A percentile compares a stretch with the other conserved stretches of the same genome.
Evolutionary conservation across 345 rosid species (phyloP).

Genomic region (Euphorbia peplus): DNA sequence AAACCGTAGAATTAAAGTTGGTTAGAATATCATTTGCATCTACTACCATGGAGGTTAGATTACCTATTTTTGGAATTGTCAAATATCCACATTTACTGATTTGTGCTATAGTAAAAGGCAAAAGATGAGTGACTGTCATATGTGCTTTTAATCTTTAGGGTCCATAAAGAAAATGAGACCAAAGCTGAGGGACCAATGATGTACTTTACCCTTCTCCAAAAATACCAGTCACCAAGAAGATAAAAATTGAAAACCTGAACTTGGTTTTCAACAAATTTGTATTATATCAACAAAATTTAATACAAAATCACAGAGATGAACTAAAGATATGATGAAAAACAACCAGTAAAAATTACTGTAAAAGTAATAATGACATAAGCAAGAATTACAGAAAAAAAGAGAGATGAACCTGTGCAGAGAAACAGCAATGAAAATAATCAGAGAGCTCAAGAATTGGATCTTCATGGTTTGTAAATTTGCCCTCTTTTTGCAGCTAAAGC

Average conservation of each 20-base stretch:
- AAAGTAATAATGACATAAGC: neutral
- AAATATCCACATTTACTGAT: too few relatives aligned
- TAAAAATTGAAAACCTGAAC: neutral
- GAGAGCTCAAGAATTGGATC: constrained; percentile 14
- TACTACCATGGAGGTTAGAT: too few relatives aligned
- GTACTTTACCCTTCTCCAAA: neutral
- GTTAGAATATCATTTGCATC: too few relatives aligned
- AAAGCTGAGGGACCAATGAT: too few relatives aligned
- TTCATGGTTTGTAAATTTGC: too few relatives aligned
- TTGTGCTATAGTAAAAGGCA: too few relatives aligned
- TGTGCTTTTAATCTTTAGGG: too few relatives aligned
- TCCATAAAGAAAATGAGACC: too few relatives aligned
- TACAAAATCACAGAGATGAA: neutral
- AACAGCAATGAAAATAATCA: constrained; percentile 29
- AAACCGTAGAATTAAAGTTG: too few relatives aligned
- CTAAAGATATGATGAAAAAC: neutral
- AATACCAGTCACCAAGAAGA: neutral
- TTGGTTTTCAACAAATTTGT: neutral
- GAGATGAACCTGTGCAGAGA: constrained; percentile 10
- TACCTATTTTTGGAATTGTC: too few relatives aligned
- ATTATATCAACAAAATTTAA: neutral
- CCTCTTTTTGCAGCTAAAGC: too few relatives aligned
- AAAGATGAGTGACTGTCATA: too few relatives aligned
- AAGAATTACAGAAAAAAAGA: neutral
- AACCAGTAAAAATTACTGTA: neutral